Base-by-base conservation (phyloP, 1,139 yeast species). In the Wickerhamomyces sp. region DNA sequence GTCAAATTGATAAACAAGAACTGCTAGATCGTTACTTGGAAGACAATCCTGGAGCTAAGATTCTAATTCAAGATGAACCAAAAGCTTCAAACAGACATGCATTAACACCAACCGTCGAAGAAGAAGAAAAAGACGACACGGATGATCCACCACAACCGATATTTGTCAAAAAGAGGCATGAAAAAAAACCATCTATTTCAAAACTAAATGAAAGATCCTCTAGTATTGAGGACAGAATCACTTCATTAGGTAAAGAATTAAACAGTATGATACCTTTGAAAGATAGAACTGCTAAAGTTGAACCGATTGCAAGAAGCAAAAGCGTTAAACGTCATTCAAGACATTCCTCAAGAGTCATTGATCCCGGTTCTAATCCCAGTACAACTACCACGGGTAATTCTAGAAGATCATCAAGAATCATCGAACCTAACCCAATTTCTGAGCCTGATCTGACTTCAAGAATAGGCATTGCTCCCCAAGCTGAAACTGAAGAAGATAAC, bases 251-350 rank as follows among this genome's bases (percentile, higher is more conserved):
- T 13, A 49, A 46, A 28, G 55, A 52, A 8, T 37, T 53, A 18
- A 53, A 53, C 34, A 38, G 44, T n/a, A 31, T 46, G 7, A 52
- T 52, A 5, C 56, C 56, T 30, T n/a, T 28, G 9, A 42, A 46
- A 14, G 55, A 52, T 35, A 39, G 56, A 28, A 32, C 36, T 2
- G 33, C 43, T 2, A 35, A 41, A 22, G 28, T 43, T 17, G 46
- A 42, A 3, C 42, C 36, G 13, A 27, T 30, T 5, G 14, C 8
- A 28, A 44, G 39, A 36, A 31, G 33, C 31, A 36, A 35, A 19
- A 39, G 36, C 28, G 12, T 25, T 7, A 37, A 22, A 28, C 20
- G 38, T 15, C 36, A 30, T 20, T 36, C 40, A 18, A 35, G 42
- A 28, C 28, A 17, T 5, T 28, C 21, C 4, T 28, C 31, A 28